Percentiles rank a stretch among this genome's conserved stretches.
phyloP scores from a whole-genome alignment of 352 stramenopile genomes.

The Phytopythium boreale region DNA sequence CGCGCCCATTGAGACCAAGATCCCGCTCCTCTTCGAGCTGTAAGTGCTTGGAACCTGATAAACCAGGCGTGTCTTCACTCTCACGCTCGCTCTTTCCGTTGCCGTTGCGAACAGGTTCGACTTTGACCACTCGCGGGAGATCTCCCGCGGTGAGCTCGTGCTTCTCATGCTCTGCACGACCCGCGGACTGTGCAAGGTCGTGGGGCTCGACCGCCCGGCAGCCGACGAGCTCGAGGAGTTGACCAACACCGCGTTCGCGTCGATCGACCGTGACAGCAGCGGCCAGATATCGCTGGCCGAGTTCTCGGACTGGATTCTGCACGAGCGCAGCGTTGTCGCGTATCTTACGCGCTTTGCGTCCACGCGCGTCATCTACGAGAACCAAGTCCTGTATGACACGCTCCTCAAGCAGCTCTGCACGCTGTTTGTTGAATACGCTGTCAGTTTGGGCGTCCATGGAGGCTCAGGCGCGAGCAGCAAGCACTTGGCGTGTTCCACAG shows the following conservation, averaged over 20 bases:
- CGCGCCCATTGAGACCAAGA: conserved; percentile 56
- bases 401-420: conserved; percentile 51
- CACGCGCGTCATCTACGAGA: conserved; percentile 66
- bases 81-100: background rate
- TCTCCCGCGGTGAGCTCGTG: conserved; percentile 62
- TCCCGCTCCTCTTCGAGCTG: conserved; percentile 70
- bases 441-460: conserved; percentile 10
- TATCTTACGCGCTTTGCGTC: conserved; percentile 64
- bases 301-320: conserved; percentile 52
- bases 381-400: conserved; percentile 59
- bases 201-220: conserved; percentile 50
- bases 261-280: conserved; percentile 53
- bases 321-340: conserved; percentile 42
- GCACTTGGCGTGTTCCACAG: conserved; percentile 32
- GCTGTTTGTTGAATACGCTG: conserved; percentile 39
- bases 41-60: conserved; percentile 10
- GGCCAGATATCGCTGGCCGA: conserved; percentile 58
- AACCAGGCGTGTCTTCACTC: background rate
- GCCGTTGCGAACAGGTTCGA: conserved; percentile 43
- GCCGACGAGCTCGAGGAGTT: conserved; percentile 52
- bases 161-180: conserved; percentile 73
- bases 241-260: conserved; percentile 41
- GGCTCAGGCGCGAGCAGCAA: background rate
- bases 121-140: conserved; percentile 71
- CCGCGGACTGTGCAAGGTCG: conserved; percentile 66